A percentile compares a stretch with the other conserved stretches of the same genome.
phyloP scores from a whole-genome alignment of 129 eudicot genomes.

The Gnaphalium uliginosum region DNA sequence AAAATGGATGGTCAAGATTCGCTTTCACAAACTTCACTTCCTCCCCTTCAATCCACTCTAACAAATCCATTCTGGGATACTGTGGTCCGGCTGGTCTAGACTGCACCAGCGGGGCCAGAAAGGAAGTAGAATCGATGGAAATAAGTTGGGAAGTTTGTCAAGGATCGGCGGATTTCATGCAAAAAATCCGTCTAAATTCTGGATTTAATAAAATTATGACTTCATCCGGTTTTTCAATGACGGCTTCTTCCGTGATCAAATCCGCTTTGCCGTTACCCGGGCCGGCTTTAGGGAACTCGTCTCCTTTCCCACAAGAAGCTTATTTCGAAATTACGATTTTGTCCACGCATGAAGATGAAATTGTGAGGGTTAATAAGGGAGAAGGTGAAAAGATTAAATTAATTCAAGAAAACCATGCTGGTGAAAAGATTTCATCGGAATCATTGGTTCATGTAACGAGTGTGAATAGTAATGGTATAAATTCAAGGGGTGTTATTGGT shows the following conservation, averaged over 20 bases:
- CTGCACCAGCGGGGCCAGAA: neutral
- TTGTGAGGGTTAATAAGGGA: constrained; percentile 27
- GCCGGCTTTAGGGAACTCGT: constrained; percentile 58
- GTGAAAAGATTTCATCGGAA: constrained; percentile 48
- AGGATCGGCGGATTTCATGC: constrained; percentile 82
- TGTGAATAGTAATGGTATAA: constrained; percentile 25
- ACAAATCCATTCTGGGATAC: constrained; percentile 44
- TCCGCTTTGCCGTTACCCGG: constrained; percentile 88
- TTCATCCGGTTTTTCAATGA: constrained; percentile 10
- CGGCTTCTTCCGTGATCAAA: constrained; percentile 46
- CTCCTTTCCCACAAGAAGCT: constrained; percentile 88
- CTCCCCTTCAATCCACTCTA: constrained; percentile 48
- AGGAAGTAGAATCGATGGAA: constrained; percentile 39
- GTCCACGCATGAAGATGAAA: constrained; percentile 23
- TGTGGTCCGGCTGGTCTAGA: constrained; percentile 43
- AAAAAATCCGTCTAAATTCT: constrained; percentile 65
- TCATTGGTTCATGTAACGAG: constrained; percentile 44
- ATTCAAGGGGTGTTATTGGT: constrained; percentile 17
- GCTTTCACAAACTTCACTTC: constrained; percentile 56
- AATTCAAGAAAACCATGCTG: constrained; percentile 41
- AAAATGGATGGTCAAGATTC: constrained; percentile 91
- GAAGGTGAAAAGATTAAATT: constrained; percentile 61
- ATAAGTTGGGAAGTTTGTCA: constrained; percentile 70
- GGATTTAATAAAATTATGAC: constrained; percentile 31
- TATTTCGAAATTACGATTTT: constrained; percentile 81